Evolutionary conservation across 116 monocot genomes (phyloP).

Genomic region (Cymodocea nodosa): DNA sequence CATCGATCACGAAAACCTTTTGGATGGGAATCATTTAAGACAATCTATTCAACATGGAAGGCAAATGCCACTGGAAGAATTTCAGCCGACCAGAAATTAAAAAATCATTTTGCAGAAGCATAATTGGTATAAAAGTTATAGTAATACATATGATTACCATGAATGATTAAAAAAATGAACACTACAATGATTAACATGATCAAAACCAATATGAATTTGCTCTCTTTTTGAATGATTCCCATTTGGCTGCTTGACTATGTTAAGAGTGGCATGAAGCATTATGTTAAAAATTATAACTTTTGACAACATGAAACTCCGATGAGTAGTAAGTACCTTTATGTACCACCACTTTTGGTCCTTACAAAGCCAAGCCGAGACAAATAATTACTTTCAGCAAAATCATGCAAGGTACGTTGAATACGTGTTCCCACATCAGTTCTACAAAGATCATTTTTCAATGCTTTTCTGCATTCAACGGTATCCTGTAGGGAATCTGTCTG

Average conservation of each 20-base stretch:
- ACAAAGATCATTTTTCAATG: constrained; percentile 25
- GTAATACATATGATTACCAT: not conserved
- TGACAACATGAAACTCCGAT: not conserved
- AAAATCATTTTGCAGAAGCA: too few relatives aligned
- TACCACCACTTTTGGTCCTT: constrained; percentile 13
- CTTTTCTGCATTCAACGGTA: constrained; percentile 20
- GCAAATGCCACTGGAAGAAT: too few relatives aligned
- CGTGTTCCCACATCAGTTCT: constrained; percentile 26
- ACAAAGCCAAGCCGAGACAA: constrained; percentile 64
- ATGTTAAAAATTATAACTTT: not conserved
- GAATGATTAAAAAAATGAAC: too few relatives aligned
- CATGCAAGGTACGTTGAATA: constrained; percentile 61
- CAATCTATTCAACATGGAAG: too few relatives aligned
- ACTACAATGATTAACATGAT: too few relatives aligned
- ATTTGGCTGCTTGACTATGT: too few relatives aligned
- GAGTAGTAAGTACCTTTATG: constrained; percentile 8
- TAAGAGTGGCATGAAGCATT: not conserved
- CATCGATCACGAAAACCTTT: too few relatives aligned
- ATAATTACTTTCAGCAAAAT: constrained; percentile 95
- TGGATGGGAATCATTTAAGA: too few relatives aligned
- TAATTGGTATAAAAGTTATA: too few relatives aligned
- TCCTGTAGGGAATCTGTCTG: constrained; percentile 22
- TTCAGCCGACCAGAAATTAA: too few relatives aligned
- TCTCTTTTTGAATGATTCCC: too few relatives aligned
- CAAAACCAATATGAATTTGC: too few relatives aligned